These are phyloP conservation scores for Lophium mytilinum DNA, from an alignment of 495 filamentous ascomycete species.

Conservation along the genomic window DNA sequence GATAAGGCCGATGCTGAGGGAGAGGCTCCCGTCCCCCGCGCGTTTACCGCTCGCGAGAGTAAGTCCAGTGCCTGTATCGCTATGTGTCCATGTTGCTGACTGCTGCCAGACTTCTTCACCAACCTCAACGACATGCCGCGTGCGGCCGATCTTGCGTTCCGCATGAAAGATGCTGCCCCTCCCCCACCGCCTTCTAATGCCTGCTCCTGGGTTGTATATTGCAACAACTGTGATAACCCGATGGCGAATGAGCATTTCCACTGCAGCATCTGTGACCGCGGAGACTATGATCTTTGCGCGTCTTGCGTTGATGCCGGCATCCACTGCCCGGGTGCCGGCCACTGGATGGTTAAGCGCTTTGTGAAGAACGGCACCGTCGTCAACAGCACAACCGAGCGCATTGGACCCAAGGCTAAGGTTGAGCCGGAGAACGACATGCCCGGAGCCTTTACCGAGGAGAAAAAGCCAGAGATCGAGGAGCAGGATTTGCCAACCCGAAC, in stretches of 20 bases:
- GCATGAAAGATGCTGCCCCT: slow-evolving; percentile 22
- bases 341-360: slow-evolving; percentile 91
- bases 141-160: slow-evolving; percentile 20
- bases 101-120: slow-evolving; percentile 26
- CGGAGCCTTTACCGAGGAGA: slow-evolving; percentile 37
- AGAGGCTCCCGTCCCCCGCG: slow-evolving; percentile 29
- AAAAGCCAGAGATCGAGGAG: slow-evolving; percentile 22
- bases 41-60: slow-evolving; percentile 26
- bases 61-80: slow-evolving; percentile 1
- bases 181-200: slow-evolving; percentile 21
- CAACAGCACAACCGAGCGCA: slow-evolving; percentile 73
- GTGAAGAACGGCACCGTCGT: slow-evolving; percentile 70
- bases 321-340: slow-evolving; percentile 64
- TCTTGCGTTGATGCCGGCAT: slow-evolving; percentile 66
- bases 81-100: neutral
- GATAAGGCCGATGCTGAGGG: slow-evolving; percentile 8
- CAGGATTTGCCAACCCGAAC: slow-evolving; percentile 54
- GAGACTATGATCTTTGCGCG: slow-evolving; percentile 90
- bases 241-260: slow-evolving; percentile 85
- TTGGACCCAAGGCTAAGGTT: slow-evolving; percentile 50
- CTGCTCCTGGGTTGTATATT: slow-evolving; percentile 63
- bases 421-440: slow-evolving; percentile 34
- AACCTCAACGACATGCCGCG: slow-evolving; percentile 36
- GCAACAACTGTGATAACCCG: slow-evolving; percentile 75
- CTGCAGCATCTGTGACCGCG: slow-evolving; percentile 84